Conservation (phyloP, 2,329 filamentous ascomycete genomes). For the Diplodia sapinea region DNA sequence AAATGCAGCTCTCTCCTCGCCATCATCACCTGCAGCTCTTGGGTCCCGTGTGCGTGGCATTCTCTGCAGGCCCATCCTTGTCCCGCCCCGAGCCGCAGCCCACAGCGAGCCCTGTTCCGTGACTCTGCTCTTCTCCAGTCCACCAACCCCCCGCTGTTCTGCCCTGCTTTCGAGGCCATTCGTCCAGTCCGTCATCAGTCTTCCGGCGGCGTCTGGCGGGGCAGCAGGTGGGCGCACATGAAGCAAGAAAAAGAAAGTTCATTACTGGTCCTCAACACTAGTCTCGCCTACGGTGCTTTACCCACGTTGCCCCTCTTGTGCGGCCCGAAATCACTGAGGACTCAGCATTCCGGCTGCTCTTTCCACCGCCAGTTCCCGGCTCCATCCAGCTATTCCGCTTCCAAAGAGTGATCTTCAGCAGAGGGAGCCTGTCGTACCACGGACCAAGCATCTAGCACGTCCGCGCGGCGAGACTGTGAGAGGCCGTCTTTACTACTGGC, state of each 20-base stretch:
- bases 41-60: conserved; percentile 3
- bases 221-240: background rate
- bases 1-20: background rate
- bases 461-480: conserved; percentile 17
- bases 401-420: conserved; percentile 29
- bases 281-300: conserved; percentile 29
- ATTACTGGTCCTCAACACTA: conserved; percentile 26
- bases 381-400: conserved; percentile 27
- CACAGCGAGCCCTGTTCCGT: background rate
- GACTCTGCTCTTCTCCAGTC: background rate
- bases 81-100: conserved; percentile 20
- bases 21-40: conserved; percentile 3
- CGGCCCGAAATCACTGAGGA: conserved; percentile 28
- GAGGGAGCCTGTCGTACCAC: conserved; percentile 21
- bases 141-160: background rate
- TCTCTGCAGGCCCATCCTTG: conserved; percentile 12
- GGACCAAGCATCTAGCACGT: background rate
- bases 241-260: conserved; percentile 11
- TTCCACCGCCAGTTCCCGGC: conserved; percentile 25
- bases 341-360: conserved; percentile 23
- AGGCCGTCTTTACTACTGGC: conserved; percentile 14
- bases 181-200: background rate
- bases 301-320: conserved; percentile 28
- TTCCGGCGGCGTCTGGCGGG: background rate
- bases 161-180: background rate